phyloP scores from a whole-genome alignment of 164 flowering plant genomes.

The Liriodendron chinense region DNA sequence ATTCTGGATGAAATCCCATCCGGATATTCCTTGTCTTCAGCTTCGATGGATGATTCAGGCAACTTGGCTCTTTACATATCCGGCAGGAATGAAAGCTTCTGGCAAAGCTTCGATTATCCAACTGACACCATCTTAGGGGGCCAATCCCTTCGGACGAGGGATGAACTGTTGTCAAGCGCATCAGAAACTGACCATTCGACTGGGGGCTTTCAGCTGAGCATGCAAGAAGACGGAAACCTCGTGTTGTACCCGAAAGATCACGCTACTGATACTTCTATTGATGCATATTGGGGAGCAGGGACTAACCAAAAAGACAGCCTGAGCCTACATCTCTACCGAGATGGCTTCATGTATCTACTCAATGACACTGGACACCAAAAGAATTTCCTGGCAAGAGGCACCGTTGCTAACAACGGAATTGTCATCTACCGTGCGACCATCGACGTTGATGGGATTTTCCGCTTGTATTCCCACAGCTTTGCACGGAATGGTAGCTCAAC shows the following conservation, averaged over 20 bases:
- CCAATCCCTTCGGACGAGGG: background rate
- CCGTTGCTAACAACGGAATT: background rate
- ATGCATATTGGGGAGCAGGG: background rate
- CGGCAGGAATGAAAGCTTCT: background rate
- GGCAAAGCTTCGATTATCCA: conserved; percentile 8
- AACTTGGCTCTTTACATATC: conserved; percentile 27
- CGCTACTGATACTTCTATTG: rapidly evolving
- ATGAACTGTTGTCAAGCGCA: background rate
- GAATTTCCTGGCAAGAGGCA: background rate
- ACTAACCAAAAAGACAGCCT: conserved; percentile 10
- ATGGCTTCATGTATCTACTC: background rate
- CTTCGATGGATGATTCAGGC: conserved; percentile 40
- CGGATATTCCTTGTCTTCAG: conserved; percentile 28
- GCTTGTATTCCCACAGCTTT: conserved; percentile 1
- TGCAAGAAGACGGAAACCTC: background rate
- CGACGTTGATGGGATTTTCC: conserved; percentile 8
- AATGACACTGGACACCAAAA: background rate
- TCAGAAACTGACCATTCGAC: background rate
- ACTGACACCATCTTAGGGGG: conserved; percentile 6
- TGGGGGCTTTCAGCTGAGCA: background rate
- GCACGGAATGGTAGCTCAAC: background rate
- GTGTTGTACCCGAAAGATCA: background rate
- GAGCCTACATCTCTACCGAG: background rate
- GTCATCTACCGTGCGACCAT: background rate
- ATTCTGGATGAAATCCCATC: background rate